Base-by-base conservation (phyloP, 306 rosid genomes). In the Vigna mungo region DNA sequence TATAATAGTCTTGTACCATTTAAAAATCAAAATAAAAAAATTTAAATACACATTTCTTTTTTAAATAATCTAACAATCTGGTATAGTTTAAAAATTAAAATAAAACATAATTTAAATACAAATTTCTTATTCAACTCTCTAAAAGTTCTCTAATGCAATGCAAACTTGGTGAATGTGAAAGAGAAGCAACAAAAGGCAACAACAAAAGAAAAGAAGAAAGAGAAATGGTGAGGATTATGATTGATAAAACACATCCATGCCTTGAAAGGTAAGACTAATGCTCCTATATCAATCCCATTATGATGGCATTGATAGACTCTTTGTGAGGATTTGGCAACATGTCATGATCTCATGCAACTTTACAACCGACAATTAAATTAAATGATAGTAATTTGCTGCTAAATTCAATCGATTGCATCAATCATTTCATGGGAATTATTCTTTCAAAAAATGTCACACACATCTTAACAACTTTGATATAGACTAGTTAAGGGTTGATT, bases 291-390 rank as follows among this genome's bases (percentile, higher is more conserved):
- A 23, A 55, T 60, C 39, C 58, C 52, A 36, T 76, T 62, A 84
- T 75, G 68, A 84, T 75, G 68, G 27, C 71, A 21, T 52, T 34
- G 73, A 13, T 51, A 20, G 63, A 46, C 71, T 51, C 51, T 37
- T 72, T 58, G 2, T 64, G 25, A 68, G 30, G 44, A 72, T 86
- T 80, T 78, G 88, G 87, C 84, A 63, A 75, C 71, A 63, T 67
- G 87, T 84, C 88, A 58, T 80, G 58, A 75, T 88, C 92, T 66
- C 47, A 74, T 78, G 83, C 74, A 77, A 81, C 87, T 82, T 82
- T 61, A 74, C 71, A 46, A 67, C 77, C 74, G 74, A 65, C 83
- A 47, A 55, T 54, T 25, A 30, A 75, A 66, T 18, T 9, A 36
- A 49, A 32, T 37, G 39, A 27, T 9, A 7, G n/a, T 73, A 68